Evolutionary conservation across 192 early-diverging fungal genomes (phyloP), one percentile per base, ranked within the genome.

Genomic region (Neocallimastix lanati): DNA sequence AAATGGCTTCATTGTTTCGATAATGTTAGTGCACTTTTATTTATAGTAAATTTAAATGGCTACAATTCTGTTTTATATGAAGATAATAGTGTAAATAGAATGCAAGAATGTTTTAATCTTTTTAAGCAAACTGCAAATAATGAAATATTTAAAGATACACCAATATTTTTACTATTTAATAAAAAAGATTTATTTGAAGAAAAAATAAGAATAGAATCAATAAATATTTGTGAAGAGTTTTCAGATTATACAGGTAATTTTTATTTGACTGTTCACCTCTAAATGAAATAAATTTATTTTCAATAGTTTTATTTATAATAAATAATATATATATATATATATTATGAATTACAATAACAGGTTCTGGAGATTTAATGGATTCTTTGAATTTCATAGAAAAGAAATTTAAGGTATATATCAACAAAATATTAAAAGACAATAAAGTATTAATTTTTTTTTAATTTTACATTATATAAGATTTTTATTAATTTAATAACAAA

Each of bases 1-100:
- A 79, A 79, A 33, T 79, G 78, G 78, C 28, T 79, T 28, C 28
- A 79, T 29, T 58, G 38, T 29, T 79, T 79, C 29, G 78, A 79
- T 28, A 79, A 79, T 25, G 78, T 79, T 28, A 28, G 28, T 29
- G 78, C 29, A 7, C 38, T 79, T 28, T 28, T 79, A 28, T 79
- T 29, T 33, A 38, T 79, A 28, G 28, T 33, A 18, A 79, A 79
- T 30, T 29, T 79, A 28, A 67, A 28, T 28, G 78, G 78, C 0
- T 79, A 79, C 29, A 79, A 79, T 25, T 79, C 78, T 0, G 78
- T 79, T 29, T 67, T 79, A 21, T 79, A 38, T 25, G 78, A 79
- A 21, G 78, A 79, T 30, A 38, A 38, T 18, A 79, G 38, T 28
- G 78, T 58, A 30, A 79, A 79, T 30, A 38, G 78, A 38, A 79